Percentiles rank a stretch among this genome's conserved stretches.
phyloP scores from a whole-genome alignment of 2,329 filamentous ascomycete species.

The Gaeumannomyces sp. region DNA sequence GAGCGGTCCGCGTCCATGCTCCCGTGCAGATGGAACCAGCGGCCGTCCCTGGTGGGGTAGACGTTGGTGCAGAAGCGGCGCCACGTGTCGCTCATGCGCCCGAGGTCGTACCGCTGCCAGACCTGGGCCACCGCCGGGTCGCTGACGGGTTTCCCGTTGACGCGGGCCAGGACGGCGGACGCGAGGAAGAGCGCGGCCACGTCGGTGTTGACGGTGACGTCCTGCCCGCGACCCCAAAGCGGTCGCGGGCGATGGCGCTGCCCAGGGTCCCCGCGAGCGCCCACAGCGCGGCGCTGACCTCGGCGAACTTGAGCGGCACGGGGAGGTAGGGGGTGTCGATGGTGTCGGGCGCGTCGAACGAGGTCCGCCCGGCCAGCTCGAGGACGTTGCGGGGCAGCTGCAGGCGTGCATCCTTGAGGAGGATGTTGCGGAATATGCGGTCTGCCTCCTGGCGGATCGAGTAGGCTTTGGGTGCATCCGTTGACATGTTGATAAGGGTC shows the following conservation, averaged over 20 bases:
- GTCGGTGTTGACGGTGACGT: conserved; percentile 39
- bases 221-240: conserved; percentile 33
- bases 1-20: conserved; percentile 37
- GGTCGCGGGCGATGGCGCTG: conserved; percentile 41
- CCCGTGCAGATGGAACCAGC: conserved; percentile 50
- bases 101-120: conserved; percentile 4
- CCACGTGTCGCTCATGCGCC: conserved; percentile 40
- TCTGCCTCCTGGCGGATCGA: conserved; percentile 5
- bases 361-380: conserved; percentile 2
- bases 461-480: background rate
- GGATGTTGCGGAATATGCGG: conserved; percentile 5
- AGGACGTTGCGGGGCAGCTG: background rate
- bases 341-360: background rate
- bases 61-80: conserved; percentile 17
- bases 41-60: conserved; percentile 14
- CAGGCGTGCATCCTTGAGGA: conserved; percentile 5
- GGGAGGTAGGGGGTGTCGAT: conserved; percentile 18
- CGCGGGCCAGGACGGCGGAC: conserved; percentile 50
- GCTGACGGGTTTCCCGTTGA: conserved; percentile 44
- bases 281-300: conserved; percentile 15
- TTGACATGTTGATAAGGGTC: no score
- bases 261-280: conserved; percentile 47
- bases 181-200: conserved; percentile 50
- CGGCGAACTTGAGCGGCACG: conserved; percentile 16
- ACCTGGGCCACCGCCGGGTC: conserved; percentile 33